Evolutionary conservation across 2,329 filamentous ascomycete species (phyloP).

Genomic region (Akanthomyces uredinophilus): DNA sequence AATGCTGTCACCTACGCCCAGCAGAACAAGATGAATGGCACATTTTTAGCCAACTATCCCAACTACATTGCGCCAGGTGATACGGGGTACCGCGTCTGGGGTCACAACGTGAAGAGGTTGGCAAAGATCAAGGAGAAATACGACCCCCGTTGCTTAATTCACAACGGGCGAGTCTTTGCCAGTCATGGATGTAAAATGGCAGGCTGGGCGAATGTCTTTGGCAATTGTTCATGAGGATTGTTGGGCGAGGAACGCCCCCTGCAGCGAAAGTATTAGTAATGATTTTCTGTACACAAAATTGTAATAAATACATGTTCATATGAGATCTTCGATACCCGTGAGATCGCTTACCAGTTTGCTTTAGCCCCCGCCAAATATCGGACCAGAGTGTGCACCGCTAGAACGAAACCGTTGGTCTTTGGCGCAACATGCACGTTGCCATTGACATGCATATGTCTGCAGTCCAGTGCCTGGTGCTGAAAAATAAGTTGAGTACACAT

Average conservation of each 20-base stretch:
- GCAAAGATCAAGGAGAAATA: constrained; percentile 9
- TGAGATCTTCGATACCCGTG: too few species aligned
- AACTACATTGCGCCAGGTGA: constrained; percentile 12
- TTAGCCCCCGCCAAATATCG: too few species aligned
- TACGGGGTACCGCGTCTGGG: constrained; percentile 4
- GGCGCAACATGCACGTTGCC: too few species aligned
- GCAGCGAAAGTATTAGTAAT: background rate
- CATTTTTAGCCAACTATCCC: constrained; percentile 9
- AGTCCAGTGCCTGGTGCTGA: too few species aligned
- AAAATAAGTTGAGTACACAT: too few species aligned
- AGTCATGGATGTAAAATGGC: background rate
- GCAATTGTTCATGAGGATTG: background rate
- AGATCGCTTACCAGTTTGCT: too few species aligned
- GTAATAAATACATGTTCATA: background rate
- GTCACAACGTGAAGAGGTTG: constrained; percentile 1
- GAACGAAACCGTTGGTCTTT: too few species aligned
- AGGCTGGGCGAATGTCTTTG: constrained; percentile 12
- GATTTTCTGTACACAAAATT: background rate
- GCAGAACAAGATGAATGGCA: background rate
- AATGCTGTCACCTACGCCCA: constrained; percentile 5
- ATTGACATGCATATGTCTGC: too few species aligned
- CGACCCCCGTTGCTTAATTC: constrained; percentile 9
- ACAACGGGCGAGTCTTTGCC: constrained; percentile 6
- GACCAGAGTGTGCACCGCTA: too few species aligned
- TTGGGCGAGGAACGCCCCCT: background rate